phyloP scores from a whole-genome alignment of 305 asterid genomes.

The Fraxinus latifolia region DNA sequence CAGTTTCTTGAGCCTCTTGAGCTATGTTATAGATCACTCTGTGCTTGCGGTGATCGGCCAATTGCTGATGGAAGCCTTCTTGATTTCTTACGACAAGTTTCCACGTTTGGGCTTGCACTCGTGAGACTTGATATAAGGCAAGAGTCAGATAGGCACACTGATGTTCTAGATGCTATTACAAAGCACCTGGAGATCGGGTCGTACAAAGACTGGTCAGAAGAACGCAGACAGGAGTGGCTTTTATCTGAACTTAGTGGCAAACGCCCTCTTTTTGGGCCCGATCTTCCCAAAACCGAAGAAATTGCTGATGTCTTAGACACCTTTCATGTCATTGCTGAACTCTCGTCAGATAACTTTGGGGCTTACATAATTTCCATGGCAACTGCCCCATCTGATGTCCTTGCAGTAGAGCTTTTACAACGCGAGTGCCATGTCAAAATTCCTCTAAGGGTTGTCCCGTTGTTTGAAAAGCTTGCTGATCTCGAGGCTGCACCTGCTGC shows the following conservation, averaged over 20 bases:
- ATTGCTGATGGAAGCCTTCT: conserved; percentile 94
- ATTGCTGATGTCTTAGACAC: conserved; percentile 72
- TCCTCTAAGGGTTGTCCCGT: conserved; percentile 74
- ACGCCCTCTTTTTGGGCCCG: conserved; percentile 77
- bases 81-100: conserved; percentile 84
- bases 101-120: conserved; percentile 81
- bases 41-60: conserved; percentile 60
- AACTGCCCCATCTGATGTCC: conserved; percentile 85
- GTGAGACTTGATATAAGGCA: conserved; percentile 86
- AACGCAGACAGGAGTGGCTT: conserved; percentile 81
- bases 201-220: conserved; percentile 80
- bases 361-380: conserved; percentile 91
- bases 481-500: conserved; percentile 81
- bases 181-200: conserved; percentile 72
- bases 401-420: conserved; percentile 81
- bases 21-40: conserved; percentile 41
- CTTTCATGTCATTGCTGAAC: conserved; percentile 68
- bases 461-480: conserved; percentile 82
- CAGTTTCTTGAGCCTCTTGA: conserved; percentile 75
- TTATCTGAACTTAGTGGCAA: conserved; percentile 72
- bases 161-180: conserved; percentile 78
- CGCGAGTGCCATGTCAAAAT: conserved; percentile 64
- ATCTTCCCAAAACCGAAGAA: conserved; percentile 83
- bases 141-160: conserved; percentile 85
- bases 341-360: conserved; percentile 66